These are phyloP conservation scores for Penicillium sp. DNA, from an alignment of 2,329 filamentous ascomycete genomes.

Conservation along the genomic window DNA sequence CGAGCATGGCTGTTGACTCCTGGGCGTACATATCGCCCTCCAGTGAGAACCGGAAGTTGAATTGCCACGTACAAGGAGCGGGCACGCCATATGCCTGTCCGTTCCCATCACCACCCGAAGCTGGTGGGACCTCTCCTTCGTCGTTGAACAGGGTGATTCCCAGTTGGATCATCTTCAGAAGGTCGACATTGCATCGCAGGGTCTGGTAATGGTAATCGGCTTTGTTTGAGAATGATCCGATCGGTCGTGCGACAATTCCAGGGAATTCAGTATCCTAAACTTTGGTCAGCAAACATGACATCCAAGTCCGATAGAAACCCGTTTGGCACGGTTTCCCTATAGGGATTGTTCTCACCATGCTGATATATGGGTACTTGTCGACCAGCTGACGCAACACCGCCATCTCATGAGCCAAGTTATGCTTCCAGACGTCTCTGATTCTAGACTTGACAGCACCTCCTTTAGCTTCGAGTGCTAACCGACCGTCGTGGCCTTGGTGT, in stretches of 20 bases:
- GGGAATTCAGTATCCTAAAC: conserved; percentile 93
- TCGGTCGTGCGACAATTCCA: conserved; percentile 93
- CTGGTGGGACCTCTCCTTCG: conserved; percentile 81
- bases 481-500: conserved; percentile 53
- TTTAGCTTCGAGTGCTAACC: conserved; percentile 57
- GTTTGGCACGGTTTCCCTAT: background rate
- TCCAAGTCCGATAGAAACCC: background rate
- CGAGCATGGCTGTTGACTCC: conserved; percentile 87
- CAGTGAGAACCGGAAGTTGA: conserved; percentile 96
- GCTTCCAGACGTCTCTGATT: conserved; percentile 95
- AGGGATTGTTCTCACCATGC: conserved; percentile 70
- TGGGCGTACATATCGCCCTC: conserved; percentile 98
- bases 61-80: conserved; percentile 93
- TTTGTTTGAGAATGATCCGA: conserved; percentile 91
- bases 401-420: conserved; percentile 92
- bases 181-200: conserved; percentile 91
- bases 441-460: conserved; percentile 66
- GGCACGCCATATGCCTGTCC: conserved; percentile 52
- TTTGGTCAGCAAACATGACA: conserved; percentile 14
- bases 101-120: conserved; percentile 60
- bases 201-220: conserved; percentile 99
- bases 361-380: conserved; percentile 91
- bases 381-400: conserved; percentile 77
- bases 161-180: conserved; percentile 96
- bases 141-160: conserved; percentile 91